Evolutionary conservation across 1,284 basidiomycete species (phyloP), one percentile per base, ranked within the genome.

Genomic region (Leccinum pallidistipes): DNA sequence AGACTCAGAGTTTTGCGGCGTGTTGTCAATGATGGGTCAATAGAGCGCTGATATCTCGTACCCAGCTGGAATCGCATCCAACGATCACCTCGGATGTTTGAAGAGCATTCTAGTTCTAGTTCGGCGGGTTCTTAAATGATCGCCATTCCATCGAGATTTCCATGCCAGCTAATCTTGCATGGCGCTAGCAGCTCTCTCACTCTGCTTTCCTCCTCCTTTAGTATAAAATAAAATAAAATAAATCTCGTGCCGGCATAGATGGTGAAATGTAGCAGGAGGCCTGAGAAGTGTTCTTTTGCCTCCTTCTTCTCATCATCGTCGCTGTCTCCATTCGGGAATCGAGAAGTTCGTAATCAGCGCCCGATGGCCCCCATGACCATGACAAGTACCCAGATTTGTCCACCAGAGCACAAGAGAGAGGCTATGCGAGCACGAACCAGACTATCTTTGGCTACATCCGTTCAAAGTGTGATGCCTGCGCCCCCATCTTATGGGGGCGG

Each of bases 51-150:
- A 43, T 29, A 24, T 53, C 14, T 51, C 29, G 27, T 24, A 52
- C 43, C 9, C 50, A 11, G 29, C 16, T 52, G 29, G n/a, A 29
- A n/a, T 27, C 50, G 7, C 24, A 57, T 43, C 59, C 68, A 52
- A 66, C 70, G 71, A 71, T 76, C 68, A 74, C 64, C 45, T 74
- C 73, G 71, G 71, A 64, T 31, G 38, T 66, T 57, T 43, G 40
- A 55, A 59, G 55, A 5, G 16, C 0, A 7, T 11, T 32, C 43
- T n/a, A n/a, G n/a, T n/a, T n/a, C n/a, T n/a, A n/a, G n/a, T n/a
- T n/a, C 34, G 12, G 34, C 68, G 73, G 72, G 49, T 3, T 55
- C 49, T 62, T 60, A 14, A 67, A 38, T 63, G 60, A 65, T 72
- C 51, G 18, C 72, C 62, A 56, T 40, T 27, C 24, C 50, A 63